These are phyloP conservation scores for Zoysia pacifica DNA, from an alignment of 176 grass and related monocot species.

Conservation along the genomic window DNA sequence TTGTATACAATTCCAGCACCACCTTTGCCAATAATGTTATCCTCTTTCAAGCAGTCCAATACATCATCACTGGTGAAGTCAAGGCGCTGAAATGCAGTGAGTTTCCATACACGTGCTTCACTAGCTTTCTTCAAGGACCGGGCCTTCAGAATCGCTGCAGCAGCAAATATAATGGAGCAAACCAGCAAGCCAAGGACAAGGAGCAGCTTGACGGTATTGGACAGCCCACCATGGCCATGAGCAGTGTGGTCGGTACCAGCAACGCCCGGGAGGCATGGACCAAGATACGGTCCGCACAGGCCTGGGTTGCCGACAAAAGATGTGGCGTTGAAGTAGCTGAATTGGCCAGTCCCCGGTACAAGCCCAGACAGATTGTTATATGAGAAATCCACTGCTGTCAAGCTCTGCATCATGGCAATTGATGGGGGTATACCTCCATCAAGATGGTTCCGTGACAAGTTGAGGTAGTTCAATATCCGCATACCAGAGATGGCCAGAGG, in stretches of 20 bases:
- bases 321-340: conserved; percentile 99
- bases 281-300: conserved; percentile 87
- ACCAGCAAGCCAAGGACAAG: conserved; percentile 69
- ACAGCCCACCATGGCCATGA: conserved; percentile 59
- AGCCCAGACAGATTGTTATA: conserved; percentile 72
- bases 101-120: conserved; percentile 77
- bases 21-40: conserved; percentile 98
- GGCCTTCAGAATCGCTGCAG: conserved; percentile 74
- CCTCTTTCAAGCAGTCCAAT: conserved; percentile 84
- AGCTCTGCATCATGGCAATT: conserved; percentile 89
- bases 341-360: conserved; percentile 91
- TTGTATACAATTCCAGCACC: conserved; percentile 97
- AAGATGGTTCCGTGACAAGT: conserved; percentile 87
- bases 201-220: conserved; percentile 73
- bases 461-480: conserved; percentile 96
- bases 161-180: conserved; percentile 85
- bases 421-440: conserved; percentile 78
- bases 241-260: conserved; percentile 6
- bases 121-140: conserved; percentile 82
- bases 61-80: conserved; percentile 95
- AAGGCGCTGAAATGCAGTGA: conserved; percentile 92
- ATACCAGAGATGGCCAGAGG: conserved; percentile 76
- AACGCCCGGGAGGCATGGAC: conserved; percentile 57
- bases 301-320: conserved; percentile 85
- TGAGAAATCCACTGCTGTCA: conserved; percentile 70